These are phyloP conservation scores for Arabidopsis arenosa DNA, from an alignment of 345 rosid genomes.

Conservation along the genomic window DNA sequence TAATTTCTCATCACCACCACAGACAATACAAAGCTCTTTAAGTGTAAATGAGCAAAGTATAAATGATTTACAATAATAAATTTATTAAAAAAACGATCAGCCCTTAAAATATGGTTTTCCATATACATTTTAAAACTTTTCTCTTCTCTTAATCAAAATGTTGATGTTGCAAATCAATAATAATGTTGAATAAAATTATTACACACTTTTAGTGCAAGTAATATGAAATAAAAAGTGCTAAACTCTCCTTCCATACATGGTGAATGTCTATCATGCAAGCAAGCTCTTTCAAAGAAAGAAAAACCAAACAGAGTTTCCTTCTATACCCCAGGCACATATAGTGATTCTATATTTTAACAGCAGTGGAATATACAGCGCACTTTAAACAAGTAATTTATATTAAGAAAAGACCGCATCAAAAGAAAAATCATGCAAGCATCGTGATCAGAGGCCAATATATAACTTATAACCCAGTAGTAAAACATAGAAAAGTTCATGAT, in stretches of 20 bases:
- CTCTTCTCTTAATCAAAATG: not conserved
- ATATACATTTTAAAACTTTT: not conserved
- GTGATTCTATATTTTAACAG: constrained; percentile 7
- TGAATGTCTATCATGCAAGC: not conserved
- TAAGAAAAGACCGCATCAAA: constrained; percentile 8
- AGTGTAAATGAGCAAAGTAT: constrained; percentile 1
- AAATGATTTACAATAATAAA: constrained; percentile 5
- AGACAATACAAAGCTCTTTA: constrained; percentile 10
- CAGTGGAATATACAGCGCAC: constrained; percentile 5
- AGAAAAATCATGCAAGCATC: constrained; percentile 17
- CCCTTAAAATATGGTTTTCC: not conserved
- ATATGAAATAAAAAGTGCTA: not conserved
- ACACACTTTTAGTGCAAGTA: not conserved
- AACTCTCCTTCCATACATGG: not conserved
- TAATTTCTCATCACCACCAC: constrained; percentile 22
- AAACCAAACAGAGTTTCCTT: constrained; percentile 5
- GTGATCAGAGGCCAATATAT: not conserved
- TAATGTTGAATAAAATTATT: not conserved
- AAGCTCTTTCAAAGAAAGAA: constrained; percentile 17
- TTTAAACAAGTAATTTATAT: not conserved
- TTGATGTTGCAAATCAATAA: not conserved
- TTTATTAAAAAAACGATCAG: not conserved
- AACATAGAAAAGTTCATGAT: not conserved
- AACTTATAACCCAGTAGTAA: not conserved
- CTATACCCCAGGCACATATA: constrained; percentile 5